Evolutionary conservation across 164 flowering plant species (phyloP), one percentile per base, ranked within the genome.

Genomic region (Liquidambar formosana): DNA sequence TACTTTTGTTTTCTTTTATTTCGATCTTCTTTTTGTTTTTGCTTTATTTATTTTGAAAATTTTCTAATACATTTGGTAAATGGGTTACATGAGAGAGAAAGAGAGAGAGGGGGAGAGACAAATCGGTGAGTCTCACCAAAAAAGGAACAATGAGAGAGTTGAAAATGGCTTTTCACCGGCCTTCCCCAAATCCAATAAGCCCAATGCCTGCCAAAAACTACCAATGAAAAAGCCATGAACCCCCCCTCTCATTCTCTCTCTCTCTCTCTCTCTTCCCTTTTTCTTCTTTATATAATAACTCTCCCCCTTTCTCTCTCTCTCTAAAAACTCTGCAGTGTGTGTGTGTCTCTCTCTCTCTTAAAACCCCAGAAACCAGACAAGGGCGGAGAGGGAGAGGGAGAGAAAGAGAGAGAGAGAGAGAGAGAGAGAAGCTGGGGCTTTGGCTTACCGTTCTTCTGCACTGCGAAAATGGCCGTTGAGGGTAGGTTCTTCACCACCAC

Each of bases 81-180:
- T 33, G 41, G 41, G 41, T 33, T 33, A 33, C 41, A 48, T 26
- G 5, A 5, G 25, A 12, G 66, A 27, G 67, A 27, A 65, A 52
- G 69, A 61, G 57, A 67, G 56, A 43, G 65, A 45, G 62, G 19
- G 73, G 38, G 65, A 22, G 51, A 46, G 65, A 63, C 52, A 63
- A 63, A 63, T 44, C 69, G 71, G 75, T 18, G 66, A 48, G 73
- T 69, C 23, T 73, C 45, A 59, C 72, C 73, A 69, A 72, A 69
- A 75, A 77, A 77, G 63, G 75, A 72, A 76, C 76, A 75, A 67
- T 80, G 76, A 75, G 76, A 78, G 57, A 83, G 82, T 76, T 80
- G 90, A 87, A 87, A 84, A 79, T 69, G 84, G 83, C 85, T 51
- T 81, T 77, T 80, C 84, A 83, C 86, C 86, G 80, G 82, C 85